Percentiles rank a stretch among this genome's conserved stretches.
phyloP scores from a whole-genome alignment of 2,329 filamentous ascomycete species.

The Fusarium chaquense region DNA sequence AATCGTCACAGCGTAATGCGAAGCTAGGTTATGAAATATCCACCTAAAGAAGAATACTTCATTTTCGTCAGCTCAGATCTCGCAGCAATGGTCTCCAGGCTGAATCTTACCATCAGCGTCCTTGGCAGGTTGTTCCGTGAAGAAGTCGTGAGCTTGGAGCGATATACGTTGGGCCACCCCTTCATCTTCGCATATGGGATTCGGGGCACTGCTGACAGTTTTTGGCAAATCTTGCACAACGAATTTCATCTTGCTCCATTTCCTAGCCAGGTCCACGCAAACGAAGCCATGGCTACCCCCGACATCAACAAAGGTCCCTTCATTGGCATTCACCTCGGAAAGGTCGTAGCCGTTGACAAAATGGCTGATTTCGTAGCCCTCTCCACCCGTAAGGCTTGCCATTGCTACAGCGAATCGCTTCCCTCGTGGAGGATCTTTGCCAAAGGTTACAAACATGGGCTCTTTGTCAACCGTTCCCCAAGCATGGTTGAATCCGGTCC shows the following conservation, averaged over 20 bases:
- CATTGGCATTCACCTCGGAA: constrained; percentile 56
- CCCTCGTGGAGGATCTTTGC: constrained; percentile 60
- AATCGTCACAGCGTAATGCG: constrained; percentile 63
- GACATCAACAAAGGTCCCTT: constrained; percentile 67
- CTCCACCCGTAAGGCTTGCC: constrained; percentile 65
- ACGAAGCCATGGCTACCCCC: constrained; percentile 70
- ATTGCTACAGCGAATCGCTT: constrained; percentile 67
- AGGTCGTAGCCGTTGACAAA: constrained; percentile 68
- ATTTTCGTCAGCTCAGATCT: constrained; percentile 21
- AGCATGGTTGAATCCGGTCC: constrained; percentile 64
- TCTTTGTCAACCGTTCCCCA: constrained; percentile 63
- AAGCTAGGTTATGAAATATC: constrained; percentile 73
- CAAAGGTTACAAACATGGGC: constrained; percentile 66
- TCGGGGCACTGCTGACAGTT: constrained; percentile 61
- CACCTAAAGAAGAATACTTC: constrained; percentile 64
- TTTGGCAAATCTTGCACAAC: constrained; percentile 67
- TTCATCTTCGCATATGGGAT: constrained; percentile 55
- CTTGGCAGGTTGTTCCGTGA: constrained; percentile 65
- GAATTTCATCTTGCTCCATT: constrained; percentile 64
- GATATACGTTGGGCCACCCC: constrained; percentile 56
- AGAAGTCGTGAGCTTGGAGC: constrained; percentile 68
- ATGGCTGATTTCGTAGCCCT: constrained; percentile 67
- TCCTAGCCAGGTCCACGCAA: constrained; percentile 65
- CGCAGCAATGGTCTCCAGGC: background rate
- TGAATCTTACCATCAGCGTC: constrained; percentile 61